Evolutionary conservation across 331 rosid species (phyloP), one percentile per base, ranked within the genome.

Genomic region (Arachis monticola): DNA sequence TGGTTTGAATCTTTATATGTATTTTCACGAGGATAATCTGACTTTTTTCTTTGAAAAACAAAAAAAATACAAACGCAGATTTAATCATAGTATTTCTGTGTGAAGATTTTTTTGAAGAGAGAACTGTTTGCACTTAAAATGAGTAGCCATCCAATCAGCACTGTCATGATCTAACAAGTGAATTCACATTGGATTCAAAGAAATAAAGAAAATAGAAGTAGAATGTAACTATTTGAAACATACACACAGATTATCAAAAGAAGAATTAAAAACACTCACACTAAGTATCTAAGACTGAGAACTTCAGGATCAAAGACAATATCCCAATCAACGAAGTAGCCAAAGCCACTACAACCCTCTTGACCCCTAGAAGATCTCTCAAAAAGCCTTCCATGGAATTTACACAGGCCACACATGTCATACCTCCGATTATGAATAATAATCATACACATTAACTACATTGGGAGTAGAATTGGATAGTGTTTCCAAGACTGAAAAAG

Each of bases 371-470:
- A 70, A 95, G 84, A 75, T 86, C 80, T 84, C 84, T 87, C 68
- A 95, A 81, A 80, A 92, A 92, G 47, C 96, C 84, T 81, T 95
- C 99, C 73, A 94, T 97, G 50, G 99, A 92, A 79, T 92, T 92
- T 71, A 94, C 99, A 73, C 99, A 94, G 41, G 99, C 99, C 63
- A 97, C 93, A 81, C 99, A 94, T 72, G 99, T 94, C 97, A 94
- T 94, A 62, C 99, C 97, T 59, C 99, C 91, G 41, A 94, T 90
- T 32, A 42, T 14, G 40, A 58, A 52, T 32, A 70, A 40, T 22
- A 70, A 44, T 78, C 6, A 14, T 11, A 30, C 27, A 51, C 41
- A 57, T 35, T 42, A 48, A 45, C 62, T 63, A 64, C 51, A 59
- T 35, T 69, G 22, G 22, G 11, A 69, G 35, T 48, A 35, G 27